Base-by-base conservation (phyloP, 495 filamentous ascomycete genomes). In the Penicillium verhagenii region DNA sequence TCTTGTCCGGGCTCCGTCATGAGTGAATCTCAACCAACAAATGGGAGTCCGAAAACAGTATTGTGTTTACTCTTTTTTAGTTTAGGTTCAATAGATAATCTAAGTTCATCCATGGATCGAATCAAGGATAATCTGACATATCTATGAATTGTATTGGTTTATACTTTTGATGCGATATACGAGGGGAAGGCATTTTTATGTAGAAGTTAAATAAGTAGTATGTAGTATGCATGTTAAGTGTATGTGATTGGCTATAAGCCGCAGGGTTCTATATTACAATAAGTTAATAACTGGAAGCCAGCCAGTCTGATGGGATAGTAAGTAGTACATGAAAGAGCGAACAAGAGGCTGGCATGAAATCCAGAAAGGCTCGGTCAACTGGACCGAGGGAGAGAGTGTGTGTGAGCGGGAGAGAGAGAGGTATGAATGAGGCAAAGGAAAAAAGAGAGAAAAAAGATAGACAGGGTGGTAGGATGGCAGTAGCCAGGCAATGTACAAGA, bases 181-280 rank as follows among this genome's bases (percentile, higher is more conserved):
- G 9, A 31, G n/a, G n/a, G n/a, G n/a, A n/a, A n/a, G n/a, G n/a
- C n/a, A n/a, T n/a, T n/a, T n/a, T n/a, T n/a, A n/a, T n/a, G n/a
- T n/a, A n/a, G n/a, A n/a, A n/a, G n/a, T n/a, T n/a, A 45, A 20
- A 55, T 33, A 19, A 52, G 14, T 57, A 58, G 39, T 60, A 56
- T 59, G 33, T 35, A 35, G 33, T 35, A 35, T 35, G 25, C n/a
- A 53, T 56, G 45, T 42, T 20, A 53, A 50, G 42, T 55, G 38
- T 56, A 28, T 33, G 29, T 56, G 45, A 40, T 44, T 47, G 61
- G 48, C 65, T 45, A 44, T 16, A 23, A 21, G 45, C 61, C 61
- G 43, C 58, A 58, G 42, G 54, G 45, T 61, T 53, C 56, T 76
- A 76, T 71, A 76, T 74, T 76, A 76, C 72, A 73, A 69, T 39